phyloP scores from a whole-genome alignment of 345 rosid species.

The Anacardium occidentale region DNA sequence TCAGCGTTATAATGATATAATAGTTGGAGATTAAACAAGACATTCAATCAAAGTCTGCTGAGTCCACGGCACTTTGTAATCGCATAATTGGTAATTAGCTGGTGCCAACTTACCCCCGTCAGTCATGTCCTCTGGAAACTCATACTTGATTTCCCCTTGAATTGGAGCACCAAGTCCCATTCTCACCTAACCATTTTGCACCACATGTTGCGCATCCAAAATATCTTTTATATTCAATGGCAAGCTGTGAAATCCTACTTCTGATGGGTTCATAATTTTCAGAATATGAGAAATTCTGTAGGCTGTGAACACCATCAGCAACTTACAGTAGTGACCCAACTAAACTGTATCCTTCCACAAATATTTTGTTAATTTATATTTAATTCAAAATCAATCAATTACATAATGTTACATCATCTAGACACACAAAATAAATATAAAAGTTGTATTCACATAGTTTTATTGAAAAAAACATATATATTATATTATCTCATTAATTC shows the following conservation, averaged over 20 bases:
- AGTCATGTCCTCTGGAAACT: constrained; percentile 9
- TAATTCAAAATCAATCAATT: too few species aligned
- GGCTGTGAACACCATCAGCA: too few species aligned
- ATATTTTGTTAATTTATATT: too few species aligned
- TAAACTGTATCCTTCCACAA: too few species aligned
- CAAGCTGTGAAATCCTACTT: too few species aligned
- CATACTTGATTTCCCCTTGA: constrained; percentile 26
- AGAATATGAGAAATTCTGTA: too few species aligned
- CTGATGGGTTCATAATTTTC: background rate
- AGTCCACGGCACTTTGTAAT: constrained; percentile 9
- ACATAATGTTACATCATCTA: too few species aligned
- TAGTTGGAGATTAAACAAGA: constrained; percentile 10
- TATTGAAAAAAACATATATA: too few species aligned
- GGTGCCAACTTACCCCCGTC: constrained; percentile 28
- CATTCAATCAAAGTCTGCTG: constrained; percentile 24
- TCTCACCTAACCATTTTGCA: constrained; percentile 27
- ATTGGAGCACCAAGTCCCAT: constrained; percentile 22
- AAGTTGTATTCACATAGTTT: too few species aligned
- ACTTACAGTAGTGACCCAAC: too few species aligned
- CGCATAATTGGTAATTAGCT: constrained; percentile 15
- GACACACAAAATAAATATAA: too few species aligned
- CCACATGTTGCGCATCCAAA: constrained; percentile 11
- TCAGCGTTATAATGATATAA: background rate
- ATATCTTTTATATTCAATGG: background rate
- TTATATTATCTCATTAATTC: background rate